Evolutionary conservation across 495 filamentous ascomycete species (phyloP), one percentile per base, ranked within the genome.

Genomic region (Halenospora varia): DNA sequence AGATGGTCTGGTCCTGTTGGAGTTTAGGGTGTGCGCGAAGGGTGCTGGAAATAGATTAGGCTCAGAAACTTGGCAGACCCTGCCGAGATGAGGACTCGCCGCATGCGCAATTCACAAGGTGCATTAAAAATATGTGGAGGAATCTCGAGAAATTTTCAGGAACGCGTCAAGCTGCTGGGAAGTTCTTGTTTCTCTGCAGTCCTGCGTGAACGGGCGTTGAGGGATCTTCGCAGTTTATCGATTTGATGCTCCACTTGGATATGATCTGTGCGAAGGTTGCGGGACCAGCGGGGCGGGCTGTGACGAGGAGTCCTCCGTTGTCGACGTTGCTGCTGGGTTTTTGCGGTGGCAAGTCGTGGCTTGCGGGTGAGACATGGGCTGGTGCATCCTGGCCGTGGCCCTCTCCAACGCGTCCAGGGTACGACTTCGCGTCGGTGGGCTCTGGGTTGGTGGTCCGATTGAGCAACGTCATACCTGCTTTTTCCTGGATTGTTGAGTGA

Each of bases 21-120:
- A 10, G 25, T 11, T 2, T 18, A 15, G 17, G 26, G 26, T 2
- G 15, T n/a, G 25, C 20, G n/a, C 35, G 59, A 80, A 82, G n/a
- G 45, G n/a, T 17, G 26, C 45, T 41, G 17, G 23, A 25, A 56
- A 56, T 44, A 48, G 54, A 48, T 22, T 56, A 49, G 47, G 19
- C 23, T 46, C 22, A 11, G 25, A 26, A 22, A 3, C 49, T 25
- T 22, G 18, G 49, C 25, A 18, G 13, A 17, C 49, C 17, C 10
- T 51, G 2, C 49, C 49, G 49, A 51, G 26, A 51, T 39, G 49
- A 35, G 29, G 29, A 13, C 29, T 4, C 6, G 29, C 13, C 13
- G 29, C 29, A 35, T 13, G 29, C 29, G 29, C 29, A 35, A 35
- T 35, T 35, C 29, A 35, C 13, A 35, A 35, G 6, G 29, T 35